These are phyloP conservation scores for Lasiodiplodia citricola DNA, from an alignment of 2,329 filamentous ascomycete species.

Conservation along the genomic window DNA sequence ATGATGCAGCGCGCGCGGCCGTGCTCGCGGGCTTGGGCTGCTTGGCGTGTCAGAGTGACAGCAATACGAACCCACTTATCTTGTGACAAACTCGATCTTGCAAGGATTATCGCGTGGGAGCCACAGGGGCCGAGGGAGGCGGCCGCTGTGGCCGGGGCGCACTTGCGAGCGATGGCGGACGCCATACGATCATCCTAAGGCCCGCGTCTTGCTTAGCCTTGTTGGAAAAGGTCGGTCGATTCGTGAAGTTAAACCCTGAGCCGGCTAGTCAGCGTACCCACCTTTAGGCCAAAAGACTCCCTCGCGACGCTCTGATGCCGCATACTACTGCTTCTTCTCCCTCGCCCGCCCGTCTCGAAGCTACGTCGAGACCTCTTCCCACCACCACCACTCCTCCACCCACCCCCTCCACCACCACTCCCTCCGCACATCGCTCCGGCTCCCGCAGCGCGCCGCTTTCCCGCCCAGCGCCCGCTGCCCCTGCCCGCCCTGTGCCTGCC, in stretches of 20 bases:
- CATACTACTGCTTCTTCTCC: slow-evolving; percentile 26
- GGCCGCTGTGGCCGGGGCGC: slow-evolving; percentile 18
- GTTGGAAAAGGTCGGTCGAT: slow-evolving; percentile 25
- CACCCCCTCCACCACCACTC: slow-evolving; percentile 28
- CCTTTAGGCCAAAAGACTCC: slow-evolving; percentile 27
- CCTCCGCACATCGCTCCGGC: slow-evolving; percentile 7
- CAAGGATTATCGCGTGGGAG: slow-evolving; percentile 28
- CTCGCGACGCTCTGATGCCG: slow-evolving; percentile 26
- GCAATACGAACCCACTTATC: slow-evolving; percentile 27
- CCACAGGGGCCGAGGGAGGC: slow-evolving; percentile 27
- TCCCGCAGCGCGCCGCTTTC: slow-evolving; percentile 13
- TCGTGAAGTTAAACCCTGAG: slow-evolving; percentile 28
- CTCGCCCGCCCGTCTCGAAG: slow-evolving; percentile 22
- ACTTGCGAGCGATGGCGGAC: slow-evolving; percentile 24
- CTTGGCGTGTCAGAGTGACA: slow-evolving; percentile 24
- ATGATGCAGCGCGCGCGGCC: slow-evolving; percentile 24
- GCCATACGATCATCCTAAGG: slow-evolving; percentile 27
- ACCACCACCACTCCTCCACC: slow-evolving; percentile 21
- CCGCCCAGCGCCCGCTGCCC: slow-evolving; percentile 28
- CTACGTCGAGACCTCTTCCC: slow-evolving; percentile 7
- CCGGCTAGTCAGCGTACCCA: slow-evolving; percentile 26
- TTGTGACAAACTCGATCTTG: slow-evolving; percentile 27
- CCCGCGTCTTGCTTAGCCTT: slow-evolving; percentile 26
- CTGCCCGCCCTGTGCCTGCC: slow-evolving; percentile 24
- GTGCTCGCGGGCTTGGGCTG: slow-evolving; percentile 18